Evolutionary conservation across 306 rosid genomes (phyloP), one percentile per base, ranked within the genome.

Genomic region (Prunus dulcis): DNA sequence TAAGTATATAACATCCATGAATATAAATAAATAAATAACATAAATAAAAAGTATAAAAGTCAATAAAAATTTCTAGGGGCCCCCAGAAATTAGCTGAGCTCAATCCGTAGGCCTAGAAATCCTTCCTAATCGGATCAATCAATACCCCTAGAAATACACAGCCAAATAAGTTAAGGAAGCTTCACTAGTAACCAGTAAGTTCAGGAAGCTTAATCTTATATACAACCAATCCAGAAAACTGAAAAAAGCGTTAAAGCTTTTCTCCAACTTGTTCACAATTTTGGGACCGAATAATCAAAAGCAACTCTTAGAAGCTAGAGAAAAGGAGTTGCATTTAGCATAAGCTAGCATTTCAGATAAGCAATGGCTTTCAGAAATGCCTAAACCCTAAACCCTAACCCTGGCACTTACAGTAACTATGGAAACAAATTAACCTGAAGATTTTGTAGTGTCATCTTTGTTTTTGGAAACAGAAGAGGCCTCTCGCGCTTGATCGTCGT

Each of bases 401-500:
- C 0, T 20, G 12, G 25, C 38, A 30, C 13, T 30, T 19, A 30
- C 11, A 6, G 56, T 9, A 52, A 27, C 38, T 17, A 27, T 3
- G 45, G 45, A 70, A 34, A 20, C 17, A 12, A 13, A 38, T 62
- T 70, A 69, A 69, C 73, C 73, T 69, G 73, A 69, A 38, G 84
- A 55, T 47, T 51, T 50, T 61, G 58, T 18, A 51, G 62, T 52
- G 57, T 62, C 78, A 52, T 50, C 71, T 25, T 66, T 30, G 75
- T 77, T 1, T n/a, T 69, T 9, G 30, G 85, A 77, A 75, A 81
- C 49, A 69, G 85, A 66, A 41, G 55, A 28, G 6, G 82, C 53
- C 19, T 27, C 51, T 67, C 75, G 74, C 22, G 79, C 41, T 22
- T 58, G 50, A 75, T 70, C 79, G 76, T 72, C 81, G 72, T 93